phyloP scores from a whole-genome alignment of 2,329 filamentous ascomycete species.

The Colletotrichum caudatum region DNA sequence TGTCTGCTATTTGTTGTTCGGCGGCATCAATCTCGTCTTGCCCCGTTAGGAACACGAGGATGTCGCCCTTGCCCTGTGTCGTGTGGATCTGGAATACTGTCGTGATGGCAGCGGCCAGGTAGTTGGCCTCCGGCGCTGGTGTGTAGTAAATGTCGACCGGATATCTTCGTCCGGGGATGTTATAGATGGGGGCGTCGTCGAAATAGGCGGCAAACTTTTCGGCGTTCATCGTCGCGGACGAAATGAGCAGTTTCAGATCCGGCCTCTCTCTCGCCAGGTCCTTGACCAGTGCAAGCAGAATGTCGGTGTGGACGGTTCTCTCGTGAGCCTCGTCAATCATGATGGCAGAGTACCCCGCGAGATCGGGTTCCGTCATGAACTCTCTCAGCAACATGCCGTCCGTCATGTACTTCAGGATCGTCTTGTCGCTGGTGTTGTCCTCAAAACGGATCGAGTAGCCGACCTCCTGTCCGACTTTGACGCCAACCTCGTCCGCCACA shows the following conservation, averaged over 20 bases:
- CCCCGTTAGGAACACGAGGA: slow-evolving; percentile 93
- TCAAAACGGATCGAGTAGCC: slow-evolving; percentile 97
- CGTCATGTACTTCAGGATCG: slow-evolving; percentile 94
- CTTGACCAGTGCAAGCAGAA: slow-evolving; percentile 87
- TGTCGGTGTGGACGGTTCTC: slow-evolving; percentile 89
- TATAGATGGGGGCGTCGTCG: slow-evolving; percentile 92
- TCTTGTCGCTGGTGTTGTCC: slow-evolving; percentile 91
- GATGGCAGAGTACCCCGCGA: slow-evolving; percentile 84
- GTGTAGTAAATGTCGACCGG: slow-evolving; percentile 94
- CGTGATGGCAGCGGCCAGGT: slow-evolving; percentile 89
- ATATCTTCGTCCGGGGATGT: slow-evolving; percentile 89
- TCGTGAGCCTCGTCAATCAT: slow-evolving; percentile 99
- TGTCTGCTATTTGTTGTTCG: slow-evolving; percentile 86
- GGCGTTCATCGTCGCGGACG: slow-evolving; percentile 94
- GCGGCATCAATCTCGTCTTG: slow-evolving; percentile 96
- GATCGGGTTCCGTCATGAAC: slow-evolving; percentile 87
- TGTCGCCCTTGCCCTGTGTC: slow-evolving; percentile 85
- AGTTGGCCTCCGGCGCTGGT: slow-evolving; percentile 91
- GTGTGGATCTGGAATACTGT: slow-evolving; percentile 97
- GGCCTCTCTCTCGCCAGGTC: slow-evolving; percentile 86
- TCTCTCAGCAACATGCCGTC: slow-evolving; percentile 95
- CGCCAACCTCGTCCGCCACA: slow-evolving; percentile 93
- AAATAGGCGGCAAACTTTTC: slow-evolving; percentile 94
- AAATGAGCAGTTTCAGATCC: slow-evolving; percentile 91
- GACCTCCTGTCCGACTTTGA: slow-evolving; percentile 90